Conservation (phyloP, 1,284 basidiomycete species). For the Thecaphora frezii region DNA sequence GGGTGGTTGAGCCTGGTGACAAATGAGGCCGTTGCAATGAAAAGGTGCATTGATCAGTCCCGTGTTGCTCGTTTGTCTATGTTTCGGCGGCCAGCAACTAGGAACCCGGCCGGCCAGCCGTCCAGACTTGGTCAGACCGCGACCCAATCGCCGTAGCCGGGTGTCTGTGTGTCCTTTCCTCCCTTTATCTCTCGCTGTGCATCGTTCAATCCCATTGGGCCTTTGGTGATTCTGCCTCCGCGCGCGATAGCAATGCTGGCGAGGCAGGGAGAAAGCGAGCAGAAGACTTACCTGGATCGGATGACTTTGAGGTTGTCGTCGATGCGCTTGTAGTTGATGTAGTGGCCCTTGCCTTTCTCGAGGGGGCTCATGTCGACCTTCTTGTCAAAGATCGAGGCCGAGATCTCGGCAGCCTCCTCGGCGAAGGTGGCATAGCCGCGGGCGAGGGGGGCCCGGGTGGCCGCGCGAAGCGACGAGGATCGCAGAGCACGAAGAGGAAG, state of each 20-base stretch:
- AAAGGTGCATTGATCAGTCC: too few relatives aligned
- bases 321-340: constrained; percentile 57
- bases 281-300: constrained; percentile 49
- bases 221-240: too few relatives aligned
- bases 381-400: constrained; percentile 48
- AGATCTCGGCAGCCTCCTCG: constrained; percentile 52
- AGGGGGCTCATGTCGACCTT: constrained; percentile 58
- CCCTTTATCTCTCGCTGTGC: too few relatives aligned
- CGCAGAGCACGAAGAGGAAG: constrained; percentile 43
- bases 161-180: too few relatives aligned
- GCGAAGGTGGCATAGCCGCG: constrained; percentile 56
- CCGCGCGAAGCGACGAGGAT: constrained; percentile 35
- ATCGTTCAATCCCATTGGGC: too few relatives aligned
- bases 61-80: too few relatives aligned
- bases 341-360: constrained; percentile 58
- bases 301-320: constrained; percentile 58
- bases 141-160: too few relatives aligned
- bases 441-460: constrained; percentile 35
- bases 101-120: too few relatives aligned
- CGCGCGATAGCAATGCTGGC: too few relatives aligned
- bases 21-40: constrained; percentile 38
- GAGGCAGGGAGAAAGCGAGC: too few relatives aligned
- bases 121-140: too few relatives aligned
- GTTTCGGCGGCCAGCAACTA: too few relatives aligned
- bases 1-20: constrained; percentile 56